These are phyloP conservation scores for Vararia minispora DNA, from an alignment of 768 basidiomycete species.

Conservation along the genomic window DNA sequence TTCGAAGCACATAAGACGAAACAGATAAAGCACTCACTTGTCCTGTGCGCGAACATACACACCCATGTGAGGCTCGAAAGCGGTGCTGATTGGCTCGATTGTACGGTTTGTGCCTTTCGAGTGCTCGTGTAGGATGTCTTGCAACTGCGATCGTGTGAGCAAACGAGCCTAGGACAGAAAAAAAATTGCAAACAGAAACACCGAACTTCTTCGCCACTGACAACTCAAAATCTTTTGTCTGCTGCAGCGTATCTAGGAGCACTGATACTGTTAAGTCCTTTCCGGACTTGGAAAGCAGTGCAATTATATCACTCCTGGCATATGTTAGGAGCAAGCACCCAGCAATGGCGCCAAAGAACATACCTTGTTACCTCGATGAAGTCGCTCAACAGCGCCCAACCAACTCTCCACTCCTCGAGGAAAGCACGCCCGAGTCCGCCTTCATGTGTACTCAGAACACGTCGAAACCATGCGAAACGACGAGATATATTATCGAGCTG, in stretches of 20 bases:
- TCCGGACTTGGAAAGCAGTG: constrained; percentile 68
- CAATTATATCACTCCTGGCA: constrained; percentile 71
- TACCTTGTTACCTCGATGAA: constrained; percentile 91
- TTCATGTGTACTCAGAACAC: constrained; percentile 77
- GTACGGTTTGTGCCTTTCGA: constrained; percentile 37
- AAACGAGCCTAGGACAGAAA: background rate
- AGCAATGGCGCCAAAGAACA: constrained; percentile 1
- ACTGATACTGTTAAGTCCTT: constrained; percentile 63
- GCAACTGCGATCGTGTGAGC: constrained; percentile 31
- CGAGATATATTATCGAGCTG: constrained; percentile 91
- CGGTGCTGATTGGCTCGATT: constrained; percentile 66
- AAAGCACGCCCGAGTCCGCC: constrained; percentile 78
- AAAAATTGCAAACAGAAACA: constrained; percentile 39
- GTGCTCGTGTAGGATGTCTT: constrained; percentile 49
- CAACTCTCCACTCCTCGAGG: constrained; percentile 78
- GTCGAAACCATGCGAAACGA: constrained; percentile 91
- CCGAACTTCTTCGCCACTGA: constrained; percentile 77
- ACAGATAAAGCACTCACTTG: constrained; percentile 41
- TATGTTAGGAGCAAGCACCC: background rate
- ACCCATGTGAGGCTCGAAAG: constrained; percentile 86
- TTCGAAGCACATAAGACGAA: background rate
- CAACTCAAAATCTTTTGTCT: constrained; percentile 80
- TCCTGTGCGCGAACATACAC: constrained; percentile 96
- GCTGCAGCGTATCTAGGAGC: constrained; percentile 78
- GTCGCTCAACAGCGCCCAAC: constrained; percentile 68